A percentile compares a stretch with the other conserved stretches of the same genome.
These are phyloP conservation scores for Chlorella sp. DNA, from an alignment of 139 green algal genomes.

Conservation along the genomic window DNA sequence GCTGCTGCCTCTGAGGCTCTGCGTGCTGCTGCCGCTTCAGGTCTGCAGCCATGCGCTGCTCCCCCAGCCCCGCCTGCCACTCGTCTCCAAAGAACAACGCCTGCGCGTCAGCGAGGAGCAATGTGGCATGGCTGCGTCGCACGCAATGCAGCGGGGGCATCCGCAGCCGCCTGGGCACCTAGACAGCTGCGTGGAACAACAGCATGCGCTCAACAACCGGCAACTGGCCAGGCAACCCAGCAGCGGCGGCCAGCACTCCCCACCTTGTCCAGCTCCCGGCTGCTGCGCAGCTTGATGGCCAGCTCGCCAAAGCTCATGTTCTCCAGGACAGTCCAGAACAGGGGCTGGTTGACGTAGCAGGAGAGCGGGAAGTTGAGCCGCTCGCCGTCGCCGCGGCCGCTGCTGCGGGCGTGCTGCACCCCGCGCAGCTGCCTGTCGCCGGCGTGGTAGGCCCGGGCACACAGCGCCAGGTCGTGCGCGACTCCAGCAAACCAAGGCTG, in stretches of 20 bases:
- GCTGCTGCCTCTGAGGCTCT: not conserved
- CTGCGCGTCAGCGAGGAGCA: not conserved
- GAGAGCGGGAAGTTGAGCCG: slow-evolving; percentile 18
- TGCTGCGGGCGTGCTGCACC: not conserved
- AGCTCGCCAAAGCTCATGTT: not conserved
- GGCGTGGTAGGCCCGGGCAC: not conserved
- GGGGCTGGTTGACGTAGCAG: not conserved
- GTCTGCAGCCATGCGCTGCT: not conserved
- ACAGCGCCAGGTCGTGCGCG: slow-evolving; percentile 11
- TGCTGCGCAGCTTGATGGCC: not conserved
- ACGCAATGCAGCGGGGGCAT: too few relatives aligned
- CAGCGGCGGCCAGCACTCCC: not conserved
- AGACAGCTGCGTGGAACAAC: too few relatives aligned
- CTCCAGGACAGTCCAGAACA: not conserved
- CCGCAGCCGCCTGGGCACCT: too few relatives aligned
- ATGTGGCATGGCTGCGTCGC: not conserved
- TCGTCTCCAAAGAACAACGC: slow-evolving; percentile 4
- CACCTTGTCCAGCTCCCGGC: not conserved
- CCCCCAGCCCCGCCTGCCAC: not conserved
- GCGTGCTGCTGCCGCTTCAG: not conserved
- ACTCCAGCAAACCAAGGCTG: slow-evolving; percentile 10
- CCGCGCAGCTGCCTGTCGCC: not conserved
- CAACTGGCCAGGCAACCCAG: not conserved
- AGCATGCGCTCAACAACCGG: not conserved
- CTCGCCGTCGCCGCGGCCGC: not conserved